These are phyloP conservation scores for Phaseolus lunatus DNA, from an alignment of 306 rosid species.

Conservation along the genomic window DNA sequence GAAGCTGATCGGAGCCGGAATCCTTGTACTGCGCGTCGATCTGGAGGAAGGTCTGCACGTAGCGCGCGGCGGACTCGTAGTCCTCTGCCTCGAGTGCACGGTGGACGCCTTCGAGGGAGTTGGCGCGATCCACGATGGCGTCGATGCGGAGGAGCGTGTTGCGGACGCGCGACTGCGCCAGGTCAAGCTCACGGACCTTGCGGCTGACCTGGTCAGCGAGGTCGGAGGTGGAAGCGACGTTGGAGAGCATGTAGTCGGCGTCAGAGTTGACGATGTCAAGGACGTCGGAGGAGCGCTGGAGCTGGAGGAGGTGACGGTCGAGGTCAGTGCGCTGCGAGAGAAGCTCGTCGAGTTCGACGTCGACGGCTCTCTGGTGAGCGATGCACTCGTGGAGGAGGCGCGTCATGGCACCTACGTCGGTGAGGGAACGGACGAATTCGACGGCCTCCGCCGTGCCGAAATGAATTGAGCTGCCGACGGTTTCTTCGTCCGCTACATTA, in stretches of 20 bases:
- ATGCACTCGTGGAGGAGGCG: slow-evolving; percentile 57
- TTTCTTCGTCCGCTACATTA: slow-evolving; percentile 42
- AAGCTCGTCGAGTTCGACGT: slow-evolving; percentile 71
- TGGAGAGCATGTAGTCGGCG: slow-evolving; percentile 58
- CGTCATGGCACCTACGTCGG: slow-evolving; percentile 58
- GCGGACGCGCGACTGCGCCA: slow-evolving; percentile 86
- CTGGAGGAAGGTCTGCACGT: slow-evolving; percentile 68
- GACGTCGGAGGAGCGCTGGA: slow-evolving; percentile 73
- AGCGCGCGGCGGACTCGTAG: slow-evolving; percentile 72
- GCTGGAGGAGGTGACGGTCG: slow-evolving; percentile 71
- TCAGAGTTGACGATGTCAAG: slow-evolving; percentile 77
- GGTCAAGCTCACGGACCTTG: slow-evolving; percentile 92
- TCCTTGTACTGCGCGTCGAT: slow-evolving; percentile 78
- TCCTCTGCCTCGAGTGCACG: slow-evolving; percentile 71
- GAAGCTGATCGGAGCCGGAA: slow-evolving; percentile 81
- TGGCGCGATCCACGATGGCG: slow-evolving; percentile 79
- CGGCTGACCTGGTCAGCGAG: slow-evolving; percentile 59
- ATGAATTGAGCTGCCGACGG: slow-evolving; percentile 45
- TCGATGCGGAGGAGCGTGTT: slow-evolving; percentile 83
- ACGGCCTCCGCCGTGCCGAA: slow-evolving; percentile 48
- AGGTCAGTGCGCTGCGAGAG: slow-evolving; percentile 83
- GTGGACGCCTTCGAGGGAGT: slow-evolving; percentile 78
- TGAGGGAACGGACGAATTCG: slow-evolving; percentile 51
- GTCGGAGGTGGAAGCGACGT: slow-evolving; percentile 53
- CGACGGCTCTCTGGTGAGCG: slow-evolving; percentile 58